phyloP scores from a whole-genome alignment of 257 asterid genomes.

The Forsythia viridissima region DNA sequence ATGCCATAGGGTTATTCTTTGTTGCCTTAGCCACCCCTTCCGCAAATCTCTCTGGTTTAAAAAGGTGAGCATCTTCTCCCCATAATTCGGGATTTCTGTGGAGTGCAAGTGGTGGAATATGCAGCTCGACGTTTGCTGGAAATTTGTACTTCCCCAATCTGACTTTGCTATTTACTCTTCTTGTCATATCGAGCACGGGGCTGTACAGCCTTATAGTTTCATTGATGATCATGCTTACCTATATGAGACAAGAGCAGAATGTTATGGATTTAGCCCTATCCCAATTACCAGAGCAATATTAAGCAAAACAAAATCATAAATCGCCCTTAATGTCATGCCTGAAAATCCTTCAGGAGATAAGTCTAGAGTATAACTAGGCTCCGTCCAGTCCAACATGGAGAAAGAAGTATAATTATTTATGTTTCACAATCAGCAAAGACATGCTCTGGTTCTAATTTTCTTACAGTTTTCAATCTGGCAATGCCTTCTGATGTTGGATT shows the following conservation, averaged over 20 bases:
- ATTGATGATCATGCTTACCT: background rate
- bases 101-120: background rate
- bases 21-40: background rate
- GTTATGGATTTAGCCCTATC: background rate
- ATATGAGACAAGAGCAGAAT: background rate
- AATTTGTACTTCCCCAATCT: background rate
- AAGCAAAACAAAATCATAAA: no score
- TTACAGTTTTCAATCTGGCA: conserved; percentile 39
- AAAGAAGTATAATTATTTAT: background rate
- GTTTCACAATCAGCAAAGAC: background rate
- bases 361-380: no score
- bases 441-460: conserved; percentile 7
- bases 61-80: background rate
- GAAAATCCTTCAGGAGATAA: no score
- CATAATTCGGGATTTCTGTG: background rate
- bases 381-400: no score
- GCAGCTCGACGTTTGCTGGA: background rate
- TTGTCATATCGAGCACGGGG: background rate
- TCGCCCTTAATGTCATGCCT: no score
- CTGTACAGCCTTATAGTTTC: background rate
- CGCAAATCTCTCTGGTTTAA: background rate
- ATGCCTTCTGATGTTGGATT: conserved; percentile 43
- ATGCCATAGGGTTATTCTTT: background rate
- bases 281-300: background rate
- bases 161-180: background rate